phyloP scores from a whole-genome alignment of 2,329 filamentous ascomycete genomes.

The Xylariaceae sp. region DNA sequence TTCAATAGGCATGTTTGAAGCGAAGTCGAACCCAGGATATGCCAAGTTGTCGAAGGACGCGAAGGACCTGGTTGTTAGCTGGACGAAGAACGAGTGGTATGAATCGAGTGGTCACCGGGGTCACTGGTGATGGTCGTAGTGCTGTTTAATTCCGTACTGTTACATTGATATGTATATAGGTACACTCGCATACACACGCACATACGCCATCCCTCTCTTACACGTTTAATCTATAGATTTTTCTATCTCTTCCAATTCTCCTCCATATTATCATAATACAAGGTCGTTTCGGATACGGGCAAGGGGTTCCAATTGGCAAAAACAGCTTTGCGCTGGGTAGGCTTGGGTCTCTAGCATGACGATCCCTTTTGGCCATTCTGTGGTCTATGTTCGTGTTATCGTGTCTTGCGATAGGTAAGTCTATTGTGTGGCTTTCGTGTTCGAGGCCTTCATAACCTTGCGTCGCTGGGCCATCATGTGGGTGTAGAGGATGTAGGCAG shows the following conservation, averaged over 20 bases:
- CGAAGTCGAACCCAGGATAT: constrained; percentile 67
- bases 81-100: constrained; percentile 64
- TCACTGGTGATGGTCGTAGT: constrained; percentile 28
- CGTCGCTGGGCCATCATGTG: constrained; percentile 91
- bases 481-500: constrained; percentile 77
- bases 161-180: constrained; percentile 11
- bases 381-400: not conserved
- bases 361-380: constrained; percentile 1
- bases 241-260: not conserved
- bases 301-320: constrained; percentile 1
- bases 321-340: not conserved
- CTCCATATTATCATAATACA: constrained; percentile 14
- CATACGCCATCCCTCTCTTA: not conserved
- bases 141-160: constrained; percentile 2
- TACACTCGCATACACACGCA: not conserved
- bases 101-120: constrained; percentile 40
- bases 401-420: not conserved
- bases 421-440: constrained; percentile 40
- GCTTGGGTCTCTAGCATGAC: constrained; percentile 3
- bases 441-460: constrained; percentile 67
- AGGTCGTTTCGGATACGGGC: constrained; percentile 8
- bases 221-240: constrained; percentile 11
- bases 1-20: constrained; percentile 63
- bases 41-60: constrained; percentile 61
- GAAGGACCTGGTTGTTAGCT: constrained; percentile 58